Evolutionary conservation across 2,329 filamentous ascomycete species (phyloP).

Genomic region (Coniochaeta sp.): DNA sequence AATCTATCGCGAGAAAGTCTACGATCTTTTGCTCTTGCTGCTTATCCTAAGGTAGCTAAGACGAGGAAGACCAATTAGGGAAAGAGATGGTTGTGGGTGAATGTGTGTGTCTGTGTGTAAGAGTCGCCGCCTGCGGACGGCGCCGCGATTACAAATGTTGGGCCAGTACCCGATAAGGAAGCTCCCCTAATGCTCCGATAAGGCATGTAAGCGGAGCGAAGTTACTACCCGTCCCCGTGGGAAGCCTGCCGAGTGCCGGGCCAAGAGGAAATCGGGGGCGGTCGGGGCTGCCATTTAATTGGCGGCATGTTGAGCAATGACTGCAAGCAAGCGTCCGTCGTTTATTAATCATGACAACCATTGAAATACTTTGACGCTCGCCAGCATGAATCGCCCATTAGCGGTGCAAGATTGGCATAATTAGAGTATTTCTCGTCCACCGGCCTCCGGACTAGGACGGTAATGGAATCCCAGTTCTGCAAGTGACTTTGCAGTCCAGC

Average conservation of each 20-base stretch:
- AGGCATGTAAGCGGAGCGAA: neutral
- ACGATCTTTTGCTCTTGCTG: neutral
- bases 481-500: constrained; percentile 56
- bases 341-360: neutral
- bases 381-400: neutral
- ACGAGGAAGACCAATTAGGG: neutral
- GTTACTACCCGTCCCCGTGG: neutral
- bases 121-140: no score
- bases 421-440: constrained; percentile 10
- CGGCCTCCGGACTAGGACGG: constrained; percentile 14
- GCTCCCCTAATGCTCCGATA: neutral
- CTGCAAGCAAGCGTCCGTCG: neutral
- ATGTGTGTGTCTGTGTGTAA: neutral
- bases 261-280: neutral
- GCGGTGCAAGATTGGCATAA: neutral
- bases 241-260: neutral
- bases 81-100: neutral
- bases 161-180: neutral
- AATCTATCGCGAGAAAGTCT: neutral
- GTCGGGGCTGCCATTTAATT: neutral
- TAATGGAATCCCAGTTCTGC: constrained; percentile 67
- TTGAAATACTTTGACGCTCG: neutral
- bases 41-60: neutral
- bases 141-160: neutral
- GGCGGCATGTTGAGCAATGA: neutral